These are phyloP conservation scores for Pholiota conissans DNA, from an alignment of 768 basidiomycete species.

Conservation along the genomic window DNA sequence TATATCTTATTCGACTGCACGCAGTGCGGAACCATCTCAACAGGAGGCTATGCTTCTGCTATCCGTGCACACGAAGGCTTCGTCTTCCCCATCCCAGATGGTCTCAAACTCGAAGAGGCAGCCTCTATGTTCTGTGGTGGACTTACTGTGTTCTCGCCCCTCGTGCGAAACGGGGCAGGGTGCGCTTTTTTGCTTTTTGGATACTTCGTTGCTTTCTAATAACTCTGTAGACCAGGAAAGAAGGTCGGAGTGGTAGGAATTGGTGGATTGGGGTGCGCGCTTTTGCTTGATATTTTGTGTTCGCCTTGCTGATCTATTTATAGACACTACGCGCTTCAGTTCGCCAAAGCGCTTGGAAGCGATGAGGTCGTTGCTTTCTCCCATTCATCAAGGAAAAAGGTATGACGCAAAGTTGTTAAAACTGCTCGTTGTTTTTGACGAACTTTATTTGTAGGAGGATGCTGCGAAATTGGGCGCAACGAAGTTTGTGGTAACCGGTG, in stretches of 20 bases:
- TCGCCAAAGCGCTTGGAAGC: conserved; percentile 50
- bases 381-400: conserved; percentile 49
- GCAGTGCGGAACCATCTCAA: conserved; percentile 32
- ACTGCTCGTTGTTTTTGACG: too few species aligned
- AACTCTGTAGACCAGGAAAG: conserved; percentile 52
- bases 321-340: conserved; percentile 35
- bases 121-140: conserved; percentile 69
- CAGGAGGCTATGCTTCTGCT: conserved; percentile 50
- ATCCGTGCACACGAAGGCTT: conserved; percentile 51
- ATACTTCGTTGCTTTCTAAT: not conserved
- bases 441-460: conserved; percentile 50
- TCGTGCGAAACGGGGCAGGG: conserved; percentile 49
- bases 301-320: not conserved
- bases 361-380: conserved; percentile 58
- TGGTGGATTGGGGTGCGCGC: conserved; percentile 51
- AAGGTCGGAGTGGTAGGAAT: conserved; percentile 67
- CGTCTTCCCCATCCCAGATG: conserved; percentile 59
- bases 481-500: conserved; percentile 47
- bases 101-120: conserved; percentile 48
- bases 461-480: conserved; percentile 58
- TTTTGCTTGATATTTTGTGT: not conserved
- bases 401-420: conserved; percentile 5
- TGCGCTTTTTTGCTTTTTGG: conserved; percentile 1
- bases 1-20: not conserved
- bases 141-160: conserved; percentile 62